A percentile compares a stretch with the other conserved stretches of the same genome.
Evolutionary conservation across 1,284 basidiomycete species (phyloP).

Genomic region (Irpex sp.): DNA sequence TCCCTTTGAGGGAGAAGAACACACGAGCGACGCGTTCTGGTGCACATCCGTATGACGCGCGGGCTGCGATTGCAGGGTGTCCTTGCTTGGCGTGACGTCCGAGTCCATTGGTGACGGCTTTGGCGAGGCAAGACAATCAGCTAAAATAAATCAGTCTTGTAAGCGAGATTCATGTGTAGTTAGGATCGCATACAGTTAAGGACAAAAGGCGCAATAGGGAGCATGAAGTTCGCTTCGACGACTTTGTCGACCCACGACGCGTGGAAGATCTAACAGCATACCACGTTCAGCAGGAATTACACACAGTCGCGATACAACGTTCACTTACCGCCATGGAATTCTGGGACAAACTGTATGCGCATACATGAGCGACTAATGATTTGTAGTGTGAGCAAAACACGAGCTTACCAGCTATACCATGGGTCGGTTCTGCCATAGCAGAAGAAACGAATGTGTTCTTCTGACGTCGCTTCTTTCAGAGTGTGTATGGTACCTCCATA

Average conservation of each 20-base stretch:
- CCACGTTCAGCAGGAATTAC: not conserved
- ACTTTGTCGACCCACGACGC: constrained; percentile 13
- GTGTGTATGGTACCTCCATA: constrained; percentile 10
- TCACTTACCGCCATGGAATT: constrained; percentile 8
- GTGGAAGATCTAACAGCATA: constrained; percentile 11
- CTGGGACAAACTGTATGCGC: constrained; percentile 5
- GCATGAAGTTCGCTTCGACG: constrained; percentile 3
- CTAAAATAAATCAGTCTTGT: no score
- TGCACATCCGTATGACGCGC: no score
- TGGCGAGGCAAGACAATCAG: not conserved
- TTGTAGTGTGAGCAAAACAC: not conserved
- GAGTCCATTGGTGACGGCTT: no score
- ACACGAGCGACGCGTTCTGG: no score
- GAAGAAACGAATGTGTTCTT: constrained; percentile 6
- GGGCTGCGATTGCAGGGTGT: no score
- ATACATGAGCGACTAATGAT: not conserved
- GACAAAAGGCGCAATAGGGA: constrained; percentile 11
- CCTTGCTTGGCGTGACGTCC: no score
- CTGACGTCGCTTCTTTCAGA: not conserved
- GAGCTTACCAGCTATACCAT: constrained; percentile 11
- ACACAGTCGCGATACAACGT: not conserved
- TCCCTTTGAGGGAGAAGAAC: no score
- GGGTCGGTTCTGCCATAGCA: constrained; percentile 11
- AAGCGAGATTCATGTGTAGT: no score
- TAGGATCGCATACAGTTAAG: constrained; percentile 8